phyloP scores from a whole-genome alignment of 371 early-diverging fungal species.

The Apophysomyces elegans region DNA sequence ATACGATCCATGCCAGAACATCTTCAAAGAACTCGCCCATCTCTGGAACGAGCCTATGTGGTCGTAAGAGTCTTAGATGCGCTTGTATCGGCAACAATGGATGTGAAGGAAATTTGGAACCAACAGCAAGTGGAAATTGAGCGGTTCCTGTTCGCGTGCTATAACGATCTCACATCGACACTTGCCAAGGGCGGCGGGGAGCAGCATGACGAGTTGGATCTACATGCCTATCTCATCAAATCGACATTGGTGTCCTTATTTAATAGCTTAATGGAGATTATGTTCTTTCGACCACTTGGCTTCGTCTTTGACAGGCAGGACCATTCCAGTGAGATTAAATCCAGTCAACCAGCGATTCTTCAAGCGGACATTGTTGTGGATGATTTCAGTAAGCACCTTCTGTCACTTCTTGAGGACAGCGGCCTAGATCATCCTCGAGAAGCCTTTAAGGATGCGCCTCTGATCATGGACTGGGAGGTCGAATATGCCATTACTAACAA shows the following conservation, averaged over 20 bases:
- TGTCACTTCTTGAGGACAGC: constrained; percentile 53
- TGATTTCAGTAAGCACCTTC: constrained; percentile 40
- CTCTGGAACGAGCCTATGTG: constrained; percentile 14
- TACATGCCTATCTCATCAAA: constrained; percentile 15
- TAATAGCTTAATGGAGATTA: constrained; percentile 29
- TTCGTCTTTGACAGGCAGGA: constrained; percentile 28
- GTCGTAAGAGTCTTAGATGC: constrained; percentile 20
- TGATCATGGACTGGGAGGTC: constrained; percentile 82
- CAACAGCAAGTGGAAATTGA: constrained; percentile 9
- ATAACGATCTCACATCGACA: not conserved
- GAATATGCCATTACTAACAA: constrained; percentile 63
- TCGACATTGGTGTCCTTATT: constrained; percentile 29
- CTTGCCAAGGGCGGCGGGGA: not conserved
- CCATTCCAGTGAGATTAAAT: constrained; percentile 16
- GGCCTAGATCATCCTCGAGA: constrained; percentile 36
- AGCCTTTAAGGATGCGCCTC: constrained; percentile 68
- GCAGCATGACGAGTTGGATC: not conserved
- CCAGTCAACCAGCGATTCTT: not conserved
- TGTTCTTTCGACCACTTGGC: constrained; percentile 36
- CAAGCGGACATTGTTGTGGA: constrained; percentile 31
- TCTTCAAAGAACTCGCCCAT: not conserved
- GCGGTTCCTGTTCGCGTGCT: constrained; percentile 10
- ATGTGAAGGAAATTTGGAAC: not conserved
- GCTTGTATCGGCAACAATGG: constrained; percentile 13
- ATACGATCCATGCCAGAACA: not conserved